A percentile compares a stretch with the other conserved stretches of the same genome.
phyloP scores from a whole-genome alignment of 768 basidiomycete species.

The Tulasnella sp. region DNA sequence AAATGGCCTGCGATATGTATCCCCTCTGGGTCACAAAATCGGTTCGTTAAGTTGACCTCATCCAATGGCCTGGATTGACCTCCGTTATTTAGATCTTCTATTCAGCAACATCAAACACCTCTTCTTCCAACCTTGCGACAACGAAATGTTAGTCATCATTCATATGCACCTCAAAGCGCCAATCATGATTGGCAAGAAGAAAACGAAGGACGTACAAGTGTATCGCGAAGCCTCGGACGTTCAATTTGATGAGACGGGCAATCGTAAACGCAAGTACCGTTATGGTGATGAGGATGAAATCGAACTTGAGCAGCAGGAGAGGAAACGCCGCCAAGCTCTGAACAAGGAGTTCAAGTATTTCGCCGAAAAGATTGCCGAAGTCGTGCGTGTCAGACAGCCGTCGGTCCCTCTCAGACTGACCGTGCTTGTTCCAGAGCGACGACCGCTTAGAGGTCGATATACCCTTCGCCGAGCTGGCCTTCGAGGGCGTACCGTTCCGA shows the following conservation, averaged over 20 bases:
- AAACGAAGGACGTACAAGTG: conserved; percentile 97
- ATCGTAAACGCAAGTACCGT: conserved; percentile 89
- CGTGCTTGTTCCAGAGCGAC: conserved; percentile 43
- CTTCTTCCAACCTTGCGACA: conserved; percentile 98
- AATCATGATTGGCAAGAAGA: conserved; percentile 98
- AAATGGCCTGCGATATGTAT: conserved; percentile 89
- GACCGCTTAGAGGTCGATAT: conserved; percentile 87
- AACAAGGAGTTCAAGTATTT: conserved; percentile 94
- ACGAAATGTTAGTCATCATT: conserved; percentile 86
- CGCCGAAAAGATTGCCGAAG: conserved; percentile 83
- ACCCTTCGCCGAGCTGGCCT: conserved; percentile 93
- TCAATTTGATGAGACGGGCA: conserved; percentile 98
- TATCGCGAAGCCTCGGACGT: conserved; percentile 96
- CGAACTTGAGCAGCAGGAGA: conserved; percentile 95
- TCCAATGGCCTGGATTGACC: not conserved
- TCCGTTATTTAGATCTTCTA: conserved; percentile 52
- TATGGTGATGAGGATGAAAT: conserved; percentile 99
- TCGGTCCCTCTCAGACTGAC: not conserved
- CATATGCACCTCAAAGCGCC: conserved; percentile 90
- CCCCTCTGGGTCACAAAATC: conserved; percentile 79
- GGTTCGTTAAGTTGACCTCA: conserved; percentile 38
- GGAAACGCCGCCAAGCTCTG: conserved; percentile 72
- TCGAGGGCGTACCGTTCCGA: conserved; percentile 92
- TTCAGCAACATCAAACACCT: conserved; percentile 97
- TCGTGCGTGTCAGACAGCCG: conserved; percentile 38